A percentile compares a stretch with the other conserved stretches of the same genome.
Conservation (phyloP, 1,284 basidiomycete genomes). For the Cystobasidium slooffiae region DNA sequence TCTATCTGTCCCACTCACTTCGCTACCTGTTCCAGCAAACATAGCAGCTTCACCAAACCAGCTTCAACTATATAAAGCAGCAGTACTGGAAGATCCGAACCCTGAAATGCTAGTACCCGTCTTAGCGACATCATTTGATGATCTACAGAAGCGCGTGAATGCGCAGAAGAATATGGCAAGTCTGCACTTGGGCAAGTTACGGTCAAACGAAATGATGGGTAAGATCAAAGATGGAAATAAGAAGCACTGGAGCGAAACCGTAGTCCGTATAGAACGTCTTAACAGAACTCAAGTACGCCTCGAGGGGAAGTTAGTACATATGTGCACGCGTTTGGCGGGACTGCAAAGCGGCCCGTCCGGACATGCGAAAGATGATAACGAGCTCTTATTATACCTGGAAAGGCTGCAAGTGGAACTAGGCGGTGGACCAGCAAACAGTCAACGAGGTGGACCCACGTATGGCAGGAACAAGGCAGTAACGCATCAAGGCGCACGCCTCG, state of each 20-base stretch:
- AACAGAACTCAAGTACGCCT: slow-evolving; percentile 27
- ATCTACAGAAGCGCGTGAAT: slow-evolving; percentile 41
- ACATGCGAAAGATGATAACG: slow-evolving; percentile 29
- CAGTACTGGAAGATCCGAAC: slow-evolving; percentile 76
- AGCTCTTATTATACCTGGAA: slow-evolving; percentile 32
- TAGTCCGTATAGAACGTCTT: slow-evolving; percentile 30
- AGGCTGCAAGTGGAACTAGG: slow-evolving; percentile 27
- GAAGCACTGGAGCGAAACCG: slow-evolving; percentile 42
- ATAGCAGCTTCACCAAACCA: slow-evolving; percentile 32
- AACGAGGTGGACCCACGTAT: background rate
- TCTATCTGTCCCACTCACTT: slow-evolving; percentile 23
- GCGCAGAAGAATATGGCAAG: slow-evolving; percentile 34
- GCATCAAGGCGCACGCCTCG: slow-evolving; percentile 30
- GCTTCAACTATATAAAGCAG: slow-evolving; percentile 61
- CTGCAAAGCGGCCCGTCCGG: slow-evolving; percentile 15
- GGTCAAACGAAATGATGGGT: slow-evolving; percentile 20
- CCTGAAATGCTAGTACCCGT: slow-evolving; percentile 70
- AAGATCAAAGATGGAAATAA: slow-evolving; percentile 39
- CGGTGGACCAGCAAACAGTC: background rate
- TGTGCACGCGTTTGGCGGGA: slow-evolving; percentile 40
- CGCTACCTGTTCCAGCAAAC: slow-evolving; percentile 35
- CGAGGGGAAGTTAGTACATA: slow-evolving; percentile 29
- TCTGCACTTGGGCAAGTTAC: slow-evolving; percentile 31
- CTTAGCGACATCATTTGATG: slow-evolving; percentile 39
- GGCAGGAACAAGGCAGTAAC: slow-evolving; percentile 9